A percentile compares a stretch with the other conserved stretches of the same genome.
These are phyloP conservation scores for Aureobasidium sp. DNA, from an alignment of 2,329 filamentous ascomycete species.

Conservation along the genomic window DNA sequence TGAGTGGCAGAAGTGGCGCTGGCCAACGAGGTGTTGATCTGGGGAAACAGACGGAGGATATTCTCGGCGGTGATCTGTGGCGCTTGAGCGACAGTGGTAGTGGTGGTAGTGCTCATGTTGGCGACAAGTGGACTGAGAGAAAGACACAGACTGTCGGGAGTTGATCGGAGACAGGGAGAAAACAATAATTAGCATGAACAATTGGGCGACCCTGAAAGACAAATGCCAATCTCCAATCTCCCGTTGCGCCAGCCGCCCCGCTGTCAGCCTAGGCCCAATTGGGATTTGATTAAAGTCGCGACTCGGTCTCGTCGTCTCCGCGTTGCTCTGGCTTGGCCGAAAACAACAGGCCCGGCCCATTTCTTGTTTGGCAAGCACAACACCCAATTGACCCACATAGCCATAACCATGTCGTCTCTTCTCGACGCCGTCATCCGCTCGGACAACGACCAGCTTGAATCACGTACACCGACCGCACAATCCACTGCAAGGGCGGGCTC, in stretches of 20 bases:
- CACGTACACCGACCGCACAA: slow-evolving; percentile 22
- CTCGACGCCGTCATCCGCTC: slow-evolving; percentile 45
- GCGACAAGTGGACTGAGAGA: background rate
- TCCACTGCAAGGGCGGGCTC: slow-evolving; percentile 33
- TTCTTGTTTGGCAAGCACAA: background rate
- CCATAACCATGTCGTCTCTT: slow-evolving; percentile 44
- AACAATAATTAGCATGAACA: background rate
- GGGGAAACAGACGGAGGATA: slow-evolving; percentile 81
- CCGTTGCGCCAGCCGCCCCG: background rate
- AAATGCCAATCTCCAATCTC: background rate
- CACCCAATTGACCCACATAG: background rate
- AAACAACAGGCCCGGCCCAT: background rate
- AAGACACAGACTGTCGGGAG: background rate
- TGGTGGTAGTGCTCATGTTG: slow-evolving; percentile 28
- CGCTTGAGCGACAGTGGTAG: slow-evolving; percentile 28
- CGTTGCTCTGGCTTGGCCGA: background rate
- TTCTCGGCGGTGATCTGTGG: slow-evolving; percentile 75
- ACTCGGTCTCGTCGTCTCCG: background rate
- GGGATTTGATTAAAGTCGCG: background rate
- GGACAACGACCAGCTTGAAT: slow-evolving; percentile 31
- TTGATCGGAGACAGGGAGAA: background rate
- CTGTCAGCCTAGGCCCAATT: background rate
- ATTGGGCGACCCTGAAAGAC: background rate
- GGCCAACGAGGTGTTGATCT: slow-evolving; percentile 59
- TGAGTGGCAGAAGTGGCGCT: slow-evolving; percentile 50